Evolutionary conservation across 2,329 filamentous ascomycete species (phyloP).

Genomic region (Exophiala spinifera): DNA sequence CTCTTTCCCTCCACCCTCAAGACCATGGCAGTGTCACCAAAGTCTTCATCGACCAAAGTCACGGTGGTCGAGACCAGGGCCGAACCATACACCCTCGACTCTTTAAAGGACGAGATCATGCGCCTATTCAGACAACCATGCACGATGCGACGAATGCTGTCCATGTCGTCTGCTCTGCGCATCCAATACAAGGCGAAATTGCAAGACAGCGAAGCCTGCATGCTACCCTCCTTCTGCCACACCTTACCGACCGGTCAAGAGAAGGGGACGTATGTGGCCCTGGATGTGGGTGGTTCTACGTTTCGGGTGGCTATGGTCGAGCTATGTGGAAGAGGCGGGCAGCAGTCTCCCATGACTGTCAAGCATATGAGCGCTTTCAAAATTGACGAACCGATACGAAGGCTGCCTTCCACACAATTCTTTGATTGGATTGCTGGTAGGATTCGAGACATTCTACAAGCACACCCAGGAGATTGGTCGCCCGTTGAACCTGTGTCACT

Average conservation of each 20-base stretch:
- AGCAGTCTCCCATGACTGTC: conserved; percentile 50
- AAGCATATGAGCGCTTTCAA: conserved; percentile 52
- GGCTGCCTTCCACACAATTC: conserved; percentile 55
- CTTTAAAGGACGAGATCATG: conserved; percentile 34
- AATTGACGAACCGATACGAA: conserved; percentile 57
- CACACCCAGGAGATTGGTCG: conserved; percentile 35
- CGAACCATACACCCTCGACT: conserved; percentile 33
- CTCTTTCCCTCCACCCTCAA: conserved; percentile 37
- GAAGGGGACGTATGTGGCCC: conserved; percentile 57
- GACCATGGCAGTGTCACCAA: conserved; percentile 17
- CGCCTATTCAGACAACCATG: conserved; percentile 35
- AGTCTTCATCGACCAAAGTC: conserved; percentile 18
- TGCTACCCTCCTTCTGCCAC: conserved; percentile 65
- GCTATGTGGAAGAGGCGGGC: conserved; percentile 48
- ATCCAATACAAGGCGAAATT: conserved; percentile 55
- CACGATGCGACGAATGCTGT: conserved; percentile 35
- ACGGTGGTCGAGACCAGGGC: conserved; percentile 18
- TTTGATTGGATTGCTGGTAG: conserved; percentile 66
- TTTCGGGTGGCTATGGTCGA: conserved; percentile 62
- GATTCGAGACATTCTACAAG: conserved; percentile 54
- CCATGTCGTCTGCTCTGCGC: conserved; percentile 45
- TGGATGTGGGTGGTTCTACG: conserved; percentile 66
- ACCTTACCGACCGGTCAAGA: conserved; percentile 59
- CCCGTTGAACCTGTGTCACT: conserved; percentile 47
- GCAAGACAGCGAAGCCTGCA: conserved; percentile 56